Base-by-base conservation (phyloP, 2,329 filamentous ascomycete species). In the Cladophialophora chaetospira region DNA sequence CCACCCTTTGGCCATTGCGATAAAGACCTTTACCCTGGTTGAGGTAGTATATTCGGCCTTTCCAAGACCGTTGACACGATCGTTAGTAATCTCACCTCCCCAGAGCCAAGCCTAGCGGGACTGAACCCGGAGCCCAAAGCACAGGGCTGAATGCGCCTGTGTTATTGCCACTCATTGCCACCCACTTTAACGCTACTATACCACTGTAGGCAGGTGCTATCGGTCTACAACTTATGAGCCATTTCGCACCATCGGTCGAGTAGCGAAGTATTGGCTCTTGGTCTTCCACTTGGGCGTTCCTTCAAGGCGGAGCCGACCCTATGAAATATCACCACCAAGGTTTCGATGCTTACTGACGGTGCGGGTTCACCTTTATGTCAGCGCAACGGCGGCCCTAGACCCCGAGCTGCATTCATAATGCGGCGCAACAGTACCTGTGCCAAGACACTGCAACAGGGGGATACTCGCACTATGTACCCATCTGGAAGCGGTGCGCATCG, bases 171-270 rank as follows among this genome's bases (percentile, higher is more conserved):
- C 15, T 38, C 35, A 38, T 19, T 21, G 15, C 15, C 40, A 15
- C 11, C 40, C 40, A 13, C 40, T 5, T 4, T 17, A 13, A 23
- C 40, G 21, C 40, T 13, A 13, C 47, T 42, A 51, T 51, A 23
- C 36, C 47, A n/a, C 11, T 15, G n/a, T 19, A 8, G 47, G 47
- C 36, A 51, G 47, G 47, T 35, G 47, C 47, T 40, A 51, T 26
- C 19, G 5, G 33, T 8, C 9, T 19, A 38, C 23, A 36, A 31
- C 26, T 25, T 26, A 33, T 17, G 19, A 29, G 35, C 23, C 26
- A 19, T 35, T n/a, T 8, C 10, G 13, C 44, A n/a, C 21, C 3
- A 38, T 33, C 10, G 19, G 31, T 21, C 31, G 25, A 49, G 23
- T 21, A 38, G 46, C 6, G 2, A 38, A 21, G 2, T 35, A n/a